A percentile compares a stretch with the other conserved stretches of the same genome.
Evolutionary conservation across 768 basidiomycete species (phyloP).

Genomic region (Pseudohyphozyma bogoriensis): DNA sequence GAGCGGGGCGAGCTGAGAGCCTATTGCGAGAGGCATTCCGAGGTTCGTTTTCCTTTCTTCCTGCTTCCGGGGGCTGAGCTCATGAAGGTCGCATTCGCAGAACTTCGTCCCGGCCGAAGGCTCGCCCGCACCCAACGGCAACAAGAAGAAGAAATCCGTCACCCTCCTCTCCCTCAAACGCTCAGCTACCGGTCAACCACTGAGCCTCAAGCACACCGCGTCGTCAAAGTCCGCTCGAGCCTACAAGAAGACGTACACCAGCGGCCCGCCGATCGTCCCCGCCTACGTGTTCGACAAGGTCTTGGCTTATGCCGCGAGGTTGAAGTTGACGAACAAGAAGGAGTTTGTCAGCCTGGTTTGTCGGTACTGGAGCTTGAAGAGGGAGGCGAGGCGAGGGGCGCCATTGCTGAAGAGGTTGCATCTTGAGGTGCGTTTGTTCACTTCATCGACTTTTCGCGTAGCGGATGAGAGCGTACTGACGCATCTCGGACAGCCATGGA

Average conservation of each 20-base stretch:
- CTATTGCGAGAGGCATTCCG: conserved; percentile 83
- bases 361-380: conserved; percentile 93
- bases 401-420: conserved; percentile 86
- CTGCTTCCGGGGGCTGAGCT: too few relatives aligned
- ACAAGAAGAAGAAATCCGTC: neutral
- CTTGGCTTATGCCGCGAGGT: conserved; percentile 57
- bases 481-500: conserved; percentile 61
- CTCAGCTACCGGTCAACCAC: neutral
- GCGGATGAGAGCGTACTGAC: neutral
- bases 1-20: conserved; percentile 48
- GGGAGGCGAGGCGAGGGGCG: conserved; percentile 84
- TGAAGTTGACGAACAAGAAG: conserved; percentile 61
- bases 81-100: neutral
- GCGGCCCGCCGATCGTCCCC: conserved; percentile 82
- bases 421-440: conserved; percentile 51
- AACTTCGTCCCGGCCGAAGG: neutral
- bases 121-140: neutral
- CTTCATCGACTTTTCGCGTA: neutral
- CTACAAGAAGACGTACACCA: conserved; percentile 19
- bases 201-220: neutral
- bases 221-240: conserved; percentile 54
- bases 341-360: conserved; percentile 70
- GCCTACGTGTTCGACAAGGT: conserved; percentile 71
- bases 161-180: neutral
- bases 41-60: conserved; percentile 48